Evolutionary conservation across 192 early-diverging fungal species (phyloP).

Genomic region (Thoreauomyces humboldtii): DNA sequence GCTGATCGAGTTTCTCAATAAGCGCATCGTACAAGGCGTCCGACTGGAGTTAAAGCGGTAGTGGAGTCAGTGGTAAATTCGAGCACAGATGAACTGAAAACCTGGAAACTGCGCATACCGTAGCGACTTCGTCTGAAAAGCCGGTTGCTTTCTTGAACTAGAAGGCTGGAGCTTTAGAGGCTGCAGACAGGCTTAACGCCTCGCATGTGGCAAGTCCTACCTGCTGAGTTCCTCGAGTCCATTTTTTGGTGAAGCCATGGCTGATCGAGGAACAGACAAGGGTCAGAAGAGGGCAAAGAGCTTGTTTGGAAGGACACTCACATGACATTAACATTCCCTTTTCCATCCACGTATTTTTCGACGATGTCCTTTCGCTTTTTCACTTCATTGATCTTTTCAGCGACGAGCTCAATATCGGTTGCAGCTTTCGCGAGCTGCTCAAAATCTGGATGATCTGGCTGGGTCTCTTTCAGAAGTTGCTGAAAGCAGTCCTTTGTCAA

Average conservation of each 20-base stretch:
- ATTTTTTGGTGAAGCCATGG: constrained; percentile 74
- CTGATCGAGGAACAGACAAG: constrained; percentile 32
- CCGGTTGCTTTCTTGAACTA: constrained; percentile 64
- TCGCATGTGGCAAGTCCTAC: neutral
- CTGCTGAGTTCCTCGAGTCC: constrained; percentile 60
- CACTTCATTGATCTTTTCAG: constrained; percentile 80
- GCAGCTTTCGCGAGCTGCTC: constrained; percentile 48
- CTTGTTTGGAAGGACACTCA: constrained; percentile 48
- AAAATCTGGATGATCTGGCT: constrained; percentile 54
- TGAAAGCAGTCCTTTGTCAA: too few relatives aligned
- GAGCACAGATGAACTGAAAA: too few relatives aligned
- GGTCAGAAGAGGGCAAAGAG: neutral
- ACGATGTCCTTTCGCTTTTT: constrained; percentile 86
- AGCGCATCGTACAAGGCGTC: constrained; percentile 64
- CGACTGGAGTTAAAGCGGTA: too few relatives aligned
- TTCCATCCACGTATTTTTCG: constrained; percentile 76
- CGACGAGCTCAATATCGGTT: constrained; percentile 59
- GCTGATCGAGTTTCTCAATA: constrained; percentile 52
- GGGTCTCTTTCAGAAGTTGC: constrained; percentile 58
- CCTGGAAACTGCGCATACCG: neutral
- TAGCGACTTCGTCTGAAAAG: constrained; percentile 34
- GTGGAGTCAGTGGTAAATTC: too few relatives aligned
- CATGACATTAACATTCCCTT: constrained; percentile 66
- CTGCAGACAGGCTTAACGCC: too few relatives aligned
- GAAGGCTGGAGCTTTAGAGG: too few relatives aligned